Base-by-base conservation (phyloP, 129 eudicot genomes). In the Erigeron canadensis region DNA sequence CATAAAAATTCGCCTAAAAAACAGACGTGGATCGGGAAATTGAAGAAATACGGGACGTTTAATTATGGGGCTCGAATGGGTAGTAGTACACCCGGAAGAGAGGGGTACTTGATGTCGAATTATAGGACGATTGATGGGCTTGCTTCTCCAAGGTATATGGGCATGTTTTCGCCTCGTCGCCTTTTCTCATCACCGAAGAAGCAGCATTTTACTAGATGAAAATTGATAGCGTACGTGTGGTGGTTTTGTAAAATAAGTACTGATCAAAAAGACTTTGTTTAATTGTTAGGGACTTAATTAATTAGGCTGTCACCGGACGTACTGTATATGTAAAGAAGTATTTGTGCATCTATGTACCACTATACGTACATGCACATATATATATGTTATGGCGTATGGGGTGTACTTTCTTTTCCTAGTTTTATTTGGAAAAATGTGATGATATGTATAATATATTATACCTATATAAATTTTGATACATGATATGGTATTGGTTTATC, bases 181-280 rank as follows among this genome's bases (percentile, higher is more conserved):
- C 78, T 91, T 19, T 86, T 91, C 64, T 91, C 98, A 3, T 91
- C 98, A 3, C 91, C 97, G 6, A 86, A 74, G 7, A 86, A 70
- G 60, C 65, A 63, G 6, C 73, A 83, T 73, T 84, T 89, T 28
- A 70, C 92, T 0, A 82, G 78, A 70, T 83, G 77, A 83, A 67
- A 58, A 19, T 9, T 46, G n/a, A n/a, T 45, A n/a, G n/a, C n/a
- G n/a, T n/a, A n/a, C n/a, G n/a, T 45, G 71, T 66, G 56, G 57
- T 23, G 17, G 8, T 63, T 47, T 48, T 73, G 77, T 73, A 66
- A 63, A 19, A 65, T 28, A 41, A 39, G 17, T 67, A n/a, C n/a
- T n/a, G n/a, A n/a, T 28, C 34, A 55, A 57, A 17, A 56, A 55
- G 43, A 66, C 47, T 75, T 43, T 28, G 34, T 28, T 0, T 28